A percentile compares a stretch with the other conserved stretches of the same genome.
Evolutionary conservation across 2,329 filamentous ascomycete genomes (phyloP).

Genomic region (Venturia oleaginea): DNA sequence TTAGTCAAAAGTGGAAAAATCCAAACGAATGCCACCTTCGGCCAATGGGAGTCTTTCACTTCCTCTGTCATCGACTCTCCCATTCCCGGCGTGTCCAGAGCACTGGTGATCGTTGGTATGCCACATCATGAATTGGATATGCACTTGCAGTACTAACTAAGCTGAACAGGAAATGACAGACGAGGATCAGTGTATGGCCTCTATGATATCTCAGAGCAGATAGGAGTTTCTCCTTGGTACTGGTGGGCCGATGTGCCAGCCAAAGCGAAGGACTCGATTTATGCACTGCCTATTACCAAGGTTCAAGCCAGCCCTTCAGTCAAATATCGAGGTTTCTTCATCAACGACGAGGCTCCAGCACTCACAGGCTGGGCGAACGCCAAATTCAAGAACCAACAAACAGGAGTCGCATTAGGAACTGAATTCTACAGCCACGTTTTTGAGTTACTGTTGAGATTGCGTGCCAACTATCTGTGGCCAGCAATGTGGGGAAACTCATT

Average conservation of each 20-base stretch:
- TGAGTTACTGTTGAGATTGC: constrained; percentile 59
- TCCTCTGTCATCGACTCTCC: constrained; percentile 51
- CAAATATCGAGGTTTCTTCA: constrained; percentile 60
- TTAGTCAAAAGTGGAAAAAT: constrained; percentile 48
- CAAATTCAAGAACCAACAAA: constrained; percentile 34
- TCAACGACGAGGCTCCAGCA: constrained; percentile 62
- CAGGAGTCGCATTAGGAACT: constrained; percentile 39
- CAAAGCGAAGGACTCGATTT: constrained; percentile 44
- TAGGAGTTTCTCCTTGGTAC: constrained; percentile 63
- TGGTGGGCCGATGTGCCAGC: constrained; percentile 57
- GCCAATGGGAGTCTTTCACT: constrained; percentile 61
- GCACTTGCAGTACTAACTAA: background rate
- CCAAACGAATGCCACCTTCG: constrained; percentile 47
- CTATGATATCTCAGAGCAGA: constrained; percentile 64
- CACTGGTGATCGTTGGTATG: constrained; percentile 55
- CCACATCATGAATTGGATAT: background rate
- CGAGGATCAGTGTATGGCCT: constrained; percentile 61
- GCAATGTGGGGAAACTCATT: constrained; percentile 64
- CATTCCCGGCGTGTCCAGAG: constrained; percentile 45
- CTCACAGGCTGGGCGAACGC: constrained; percentile 56
- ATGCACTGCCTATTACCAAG: constrained; percentile 33
- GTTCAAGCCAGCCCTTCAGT: constrained; percentile 52
- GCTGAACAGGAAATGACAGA: constrained; percentile 45
- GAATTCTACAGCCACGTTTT: constrained; percentile 62
- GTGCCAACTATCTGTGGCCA: constrained; percentile 70